Conservation (phyloP, 306 rosid species). For the Cercis canadensis region DNA sequence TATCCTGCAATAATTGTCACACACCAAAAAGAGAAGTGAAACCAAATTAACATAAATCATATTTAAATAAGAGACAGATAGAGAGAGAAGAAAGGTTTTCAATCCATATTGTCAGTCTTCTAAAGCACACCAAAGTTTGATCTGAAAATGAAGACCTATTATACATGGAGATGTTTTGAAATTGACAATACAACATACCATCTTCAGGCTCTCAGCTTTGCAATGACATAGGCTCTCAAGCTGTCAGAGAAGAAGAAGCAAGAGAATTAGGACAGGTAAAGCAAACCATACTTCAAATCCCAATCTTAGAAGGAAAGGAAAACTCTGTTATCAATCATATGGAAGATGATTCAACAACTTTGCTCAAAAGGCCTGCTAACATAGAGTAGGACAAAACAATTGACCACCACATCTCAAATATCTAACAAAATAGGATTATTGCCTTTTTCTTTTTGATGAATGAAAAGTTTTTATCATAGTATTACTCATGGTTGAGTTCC, state of each 20-base stretch:
- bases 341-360: background rate
- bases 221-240: constrained; percentile 25
- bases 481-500: too few species aligned
- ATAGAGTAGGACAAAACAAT: background rate
- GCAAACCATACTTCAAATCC: background rate
- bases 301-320: background rate
- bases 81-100: background rate
- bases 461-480: background rate
- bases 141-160: constrained; percentile 31
- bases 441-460: too few species aligned
- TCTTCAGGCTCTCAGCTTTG: constrained; percentile 35
- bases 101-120: constrained; percentile 12
- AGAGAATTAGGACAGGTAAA: constrained; percentile 14
- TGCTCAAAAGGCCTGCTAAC: background rate
- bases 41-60: constrained; percentile 14
- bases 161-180: constrained; percentile 23
- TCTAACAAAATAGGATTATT: background rate
- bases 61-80: background rate
- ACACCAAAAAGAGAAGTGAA: constrained; percentile 23
- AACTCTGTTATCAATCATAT: background rate
- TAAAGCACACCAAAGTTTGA: background rate
- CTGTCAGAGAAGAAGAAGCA: constrained; percentile 37
- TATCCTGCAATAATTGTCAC: constrained; percentile 57
- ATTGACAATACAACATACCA: constrained; percentile 44
- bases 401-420: background rate